A percentile compares a stretch with the other conserved stretches of the same genome.
phyloP scores from a whole-genome alignment of 2,329 filamentous ascomycete genomes.

The Penicillium capsulatum region DNA sequence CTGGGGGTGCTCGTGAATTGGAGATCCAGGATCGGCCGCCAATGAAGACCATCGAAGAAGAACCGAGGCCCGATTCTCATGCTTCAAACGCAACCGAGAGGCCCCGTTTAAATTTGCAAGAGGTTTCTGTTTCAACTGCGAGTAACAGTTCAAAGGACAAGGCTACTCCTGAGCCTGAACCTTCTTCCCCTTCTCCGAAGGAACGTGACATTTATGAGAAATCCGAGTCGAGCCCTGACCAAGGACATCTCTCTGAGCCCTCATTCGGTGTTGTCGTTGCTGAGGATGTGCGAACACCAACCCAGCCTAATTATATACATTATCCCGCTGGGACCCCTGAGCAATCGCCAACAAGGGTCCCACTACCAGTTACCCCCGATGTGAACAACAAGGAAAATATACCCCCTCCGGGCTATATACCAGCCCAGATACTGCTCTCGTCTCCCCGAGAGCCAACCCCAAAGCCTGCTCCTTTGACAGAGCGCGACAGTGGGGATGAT shows the following conservation, averaged over 20 bases:
- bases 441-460: constrained; percentile 3
- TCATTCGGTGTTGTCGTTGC: constrained; percentile 1
- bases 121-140: too few species aligned
- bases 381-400: constrained; percentile 21
- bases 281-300: constrained; percentile 16
- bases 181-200: neutral
- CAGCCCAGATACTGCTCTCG: constrained; percentile 1
- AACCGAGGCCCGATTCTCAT: constrained; percentile 4
- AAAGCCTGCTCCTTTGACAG: constrained; percentile 8
- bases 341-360: constrained; percentile 4
- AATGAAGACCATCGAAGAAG: constrained; percentile 26
- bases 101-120: neutral
- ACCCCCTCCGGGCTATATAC: constrained; percentile 9
- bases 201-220: too few species aligned
- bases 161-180: constrained; percentile 3
- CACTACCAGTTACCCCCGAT: constrained; percentile 7
- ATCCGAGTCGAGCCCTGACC: too few species aligned
- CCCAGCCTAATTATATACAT: constrained; percentile 9
- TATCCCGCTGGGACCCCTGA: neutral
- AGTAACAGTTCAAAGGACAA: too few species aligned
- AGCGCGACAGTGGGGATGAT: constrained; percentile 10
- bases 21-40: neutral
- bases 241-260: neutral
- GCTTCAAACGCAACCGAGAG: neutral
- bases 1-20: neutral